These are phyloP conservation scores for Xylaria sp. DNA, from an alignment of 2,329 filamentous ascomycete genomes.

Conservation along the genomic window DNA sequence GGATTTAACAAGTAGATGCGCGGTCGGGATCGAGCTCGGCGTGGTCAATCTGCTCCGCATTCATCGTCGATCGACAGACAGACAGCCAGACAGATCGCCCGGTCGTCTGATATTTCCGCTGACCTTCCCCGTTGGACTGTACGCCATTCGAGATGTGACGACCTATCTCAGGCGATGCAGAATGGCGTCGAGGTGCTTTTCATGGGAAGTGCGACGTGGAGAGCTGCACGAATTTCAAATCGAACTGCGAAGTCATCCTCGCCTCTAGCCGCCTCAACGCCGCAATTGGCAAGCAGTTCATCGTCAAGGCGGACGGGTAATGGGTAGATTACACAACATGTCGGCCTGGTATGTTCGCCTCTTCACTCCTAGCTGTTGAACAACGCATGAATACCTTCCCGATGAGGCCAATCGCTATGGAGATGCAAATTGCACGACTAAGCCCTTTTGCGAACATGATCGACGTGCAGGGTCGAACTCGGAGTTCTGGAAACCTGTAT, in stretches of 20 bases:
- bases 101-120: constrained; percentile 12
- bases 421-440: neutral
- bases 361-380: neutral
- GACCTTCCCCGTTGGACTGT: constrained; percentile 33
- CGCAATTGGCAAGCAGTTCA: constrained; percentile 3
- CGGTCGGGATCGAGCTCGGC: constrained; percentile 12
- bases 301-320: neutral
- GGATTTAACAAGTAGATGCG: constrained; percentile 18
- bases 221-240: constrained; percentile 33
- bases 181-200: neutral
- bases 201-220: constrained; percentile 5
- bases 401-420: neutral
- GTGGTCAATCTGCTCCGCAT: constrained; percentile 14
- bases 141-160: constrained; percentile 10
- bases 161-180: constrained; percentile 24
- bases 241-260: neutral
- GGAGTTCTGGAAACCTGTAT: neutral
- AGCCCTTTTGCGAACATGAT: constrained; percentile 4
- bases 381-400: constrained; percentile 22
- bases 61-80: constrained; percentile 1
- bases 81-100: constrained; percentile 5
- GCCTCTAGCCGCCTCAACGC: constrained; percentile 2
- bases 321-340: constrained; percentile 18
- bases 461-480: neutral
- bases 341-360: constrained; percentile 5